phyloP scores from a whole-genome alignment of 2,329 filamentous ascomycete species.

The Colletotrichum ledebouriae region DNA sequence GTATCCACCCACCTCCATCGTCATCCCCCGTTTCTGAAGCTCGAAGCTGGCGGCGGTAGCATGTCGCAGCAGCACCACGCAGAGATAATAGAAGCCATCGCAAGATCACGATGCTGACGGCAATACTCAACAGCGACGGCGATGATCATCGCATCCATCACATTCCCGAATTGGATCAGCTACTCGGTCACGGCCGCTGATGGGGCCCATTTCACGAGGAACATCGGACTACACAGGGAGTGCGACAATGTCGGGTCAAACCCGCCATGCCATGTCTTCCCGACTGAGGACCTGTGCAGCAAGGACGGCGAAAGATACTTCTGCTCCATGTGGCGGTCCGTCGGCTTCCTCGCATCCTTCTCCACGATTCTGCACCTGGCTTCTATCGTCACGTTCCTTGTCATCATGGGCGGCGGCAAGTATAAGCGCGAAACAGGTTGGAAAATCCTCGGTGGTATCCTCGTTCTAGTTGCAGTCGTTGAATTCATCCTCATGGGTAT shows the following conservation, averaged over 20 bases:
- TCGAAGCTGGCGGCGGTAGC: background rate
- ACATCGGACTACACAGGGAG: conserved; percentile 83
- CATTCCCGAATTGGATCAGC: conserved; percentile 78
- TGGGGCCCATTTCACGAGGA: conserved; percentile 65
- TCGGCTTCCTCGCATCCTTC: conserved; percentile 90
- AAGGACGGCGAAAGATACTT: conserved; percentile 76
- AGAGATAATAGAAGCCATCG: background rate
- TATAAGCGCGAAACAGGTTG: conserved; percentile 85
- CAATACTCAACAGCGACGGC: conserved; percentile 67
- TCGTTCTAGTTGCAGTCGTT: conserved; percentile 75
- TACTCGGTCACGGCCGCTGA: conserved; percentile 68
- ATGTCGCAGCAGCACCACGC: background rate
- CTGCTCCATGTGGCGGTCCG: conserved; percentile 91
- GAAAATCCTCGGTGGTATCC: conserved; percentile 77
- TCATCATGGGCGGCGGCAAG: conserved; percentile 84
- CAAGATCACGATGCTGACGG: conserved; percentile 48
- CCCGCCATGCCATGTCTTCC: conserved; percentile 74
- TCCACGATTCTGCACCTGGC: conserved; percentile 85
- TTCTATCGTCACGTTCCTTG: conserved; percentile 81
- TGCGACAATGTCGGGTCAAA: conserved; percentile 77
- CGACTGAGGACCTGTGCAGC: conserved; percentile 75
- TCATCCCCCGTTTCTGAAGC: conserved; percentile 23
- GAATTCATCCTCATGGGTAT: conserved; percentile 84
- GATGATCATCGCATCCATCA: conserved; percentile 78
- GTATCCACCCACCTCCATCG: conserved; percentile 38